Evolutionary conservation across 805 yeast genomes (phyloP), one percentile per base, ranked within the genome.

Genomic region (Ogataea allantospora): DNA sequence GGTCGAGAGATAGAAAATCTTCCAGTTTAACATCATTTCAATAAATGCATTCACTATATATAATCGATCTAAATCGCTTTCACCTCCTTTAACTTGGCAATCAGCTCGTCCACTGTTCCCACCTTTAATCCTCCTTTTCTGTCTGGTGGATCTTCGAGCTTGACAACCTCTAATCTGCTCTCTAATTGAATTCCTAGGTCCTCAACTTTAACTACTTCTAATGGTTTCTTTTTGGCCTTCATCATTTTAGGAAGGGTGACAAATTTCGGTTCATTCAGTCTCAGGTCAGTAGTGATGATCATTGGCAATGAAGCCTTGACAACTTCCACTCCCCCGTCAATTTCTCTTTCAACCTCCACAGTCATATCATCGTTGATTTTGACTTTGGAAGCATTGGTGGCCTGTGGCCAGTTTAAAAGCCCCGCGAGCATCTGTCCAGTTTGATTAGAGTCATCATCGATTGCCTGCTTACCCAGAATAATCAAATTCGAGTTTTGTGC

Each of bases 371-470:
- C 68, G 26, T 68, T 63, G 14, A 88, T 60, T 28, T 73, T 83
- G 24, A 91, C 91, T 60, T 86, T 83, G 31, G 93, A 83, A 6
- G 96, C 97, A 57, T 88, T 86, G 22, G 97, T 91, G 22, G 96
- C 96, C 57, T 89, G 97, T 13, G 97, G 95, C 98, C 98, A 91
- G 55, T 80, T 78, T 63, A 91, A 73, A 44, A 91, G 67, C 7
- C 96, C 96, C 2, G 96, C 98, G 38, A 93, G 75, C 80, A 93
- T 88, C 64, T 89, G 98, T 18, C 98, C 99, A 10, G 96, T 89
- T 64, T 89, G 96, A 62, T 87, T 88, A 29, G 87, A 71, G 57
- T 93, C 99, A 52, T 88, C 95, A 64, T 93, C 99, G 53, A 93
- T 89, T 26, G 98, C 88, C 66, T 93, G 99, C 60, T 93, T 93